Evolutionary conservation across 1,284 basidiomycete species (phyloP), one percentile per base, ranked within the genome.

Genomic region (Puccinia novopanici): DNA sequence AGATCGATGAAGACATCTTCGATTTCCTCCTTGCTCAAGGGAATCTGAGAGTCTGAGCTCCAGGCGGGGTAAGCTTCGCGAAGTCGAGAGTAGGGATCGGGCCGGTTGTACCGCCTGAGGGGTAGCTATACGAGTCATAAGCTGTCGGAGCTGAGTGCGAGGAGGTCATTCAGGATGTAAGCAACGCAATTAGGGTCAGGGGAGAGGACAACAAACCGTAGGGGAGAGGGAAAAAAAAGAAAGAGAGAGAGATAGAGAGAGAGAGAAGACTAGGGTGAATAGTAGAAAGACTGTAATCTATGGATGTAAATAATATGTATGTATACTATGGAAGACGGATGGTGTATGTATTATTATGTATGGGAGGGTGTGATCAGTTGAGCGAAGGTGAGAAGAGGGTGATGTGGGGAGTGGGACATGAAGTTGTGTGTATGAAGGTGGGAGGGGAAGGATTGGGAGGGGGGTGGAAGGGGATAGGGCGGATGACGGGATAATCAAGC

Each of bases 1-100:
- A 99, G 89, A 87, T 99, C 97, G 82, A 98, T 91, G 85, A 99
- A 94, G 77, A 99, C 94, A 86, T 99, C 96, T 87, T 99, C 96
- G 81, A 99, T 98, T 88, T 99, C 97, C 84, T 99, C 96, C 88
- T 98, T 98, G 48, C 94, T 95, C 15, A 99, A 88, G 17, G 96
- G 96, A 82, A 98, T 97, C 84, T 94, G 91, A 74, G 93, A 91
- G 81, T 98, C 95, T 59, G 91, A 87, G 22, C 59, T 61, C 96
- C 97, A 98, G 0, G 95, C 94, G 0, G 96, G 94, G 84, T 96
- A 95, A 24, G 92, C 90, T 83, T 96, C 94, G 67, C 89, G 89
- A 40, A 82, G 75, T 24, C 75, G 73, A 37, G 74, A 78, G 63
- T 81, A 81, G 27, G 80, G 74, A 45, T 75, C 80, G 42, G 80